A percentile compares a stretch with the other conserved stretches of the same genome.
phyloP scores from a whole-genome alignment of 2,329 filamentous ascomycete species.

The Cercospora berteroae region DNA sequence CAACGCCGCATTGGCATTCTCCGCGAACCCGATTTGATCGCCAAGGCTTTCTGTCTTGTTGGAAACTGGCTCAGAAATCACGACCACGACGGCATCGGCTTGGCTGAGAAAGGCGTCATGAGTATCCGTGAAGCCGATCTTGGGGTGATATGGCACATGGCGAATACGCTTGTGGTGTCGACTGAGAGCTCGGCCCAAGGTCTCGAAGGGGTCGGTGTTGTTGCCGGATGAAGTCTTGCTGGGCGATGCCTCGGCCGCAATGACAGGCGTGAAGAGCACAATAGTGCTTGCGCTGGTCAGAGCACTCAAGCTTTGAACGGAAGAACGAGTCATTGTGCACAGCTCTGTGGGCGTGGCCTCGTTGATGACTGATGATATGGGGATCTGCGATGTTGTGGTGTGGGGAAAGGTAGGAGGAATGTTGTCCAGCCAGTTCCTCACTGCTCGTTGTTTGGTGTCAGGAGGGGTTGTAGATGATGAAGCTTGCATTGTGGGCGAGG shows the following conservation, averaged over 20 bases:
- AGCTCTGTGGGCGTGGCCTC: not conserved
- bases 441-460: constrained; percentile 8
- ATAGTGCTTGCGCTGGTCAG: constrained; percentile 43
- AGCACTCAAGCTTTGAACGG: constrained; percentile 20
- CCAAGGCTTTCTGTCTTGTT: constrained; percentile 26
- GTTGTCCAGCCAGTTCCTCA: constrained; percentile 14
- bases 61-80: constrained; percentile 52
- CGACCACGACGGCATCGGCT: constrained; percentile 60
- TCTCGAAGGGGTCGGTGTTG: constrained; percentile 68
- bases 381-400: not conserved
- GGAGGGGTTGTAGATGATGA: constrained; percentile 5
- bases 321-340: constrained; percentile 24
- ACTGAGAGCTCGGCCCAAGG: constrained; percentile 63
- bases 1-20: constrained; percentile 19
- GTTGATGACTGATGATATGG: constrained; percentile 9
- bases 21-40: constrained; percentile 28
- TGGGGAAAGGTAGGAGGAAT: constrained; percentile 9
- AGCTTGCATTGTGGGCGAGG: constrained; percentile 1
- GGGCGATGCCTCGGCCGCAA: constrained; percentile 40
- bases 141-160: constrained; percentile 69
- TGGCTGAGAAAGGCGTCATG: constrained; percentile 63
- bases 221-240: constrained; percentile 37
- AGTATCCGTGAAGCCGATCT: constrained; percentile 61
- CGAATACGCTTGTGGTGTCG: constrained; percentile 60
- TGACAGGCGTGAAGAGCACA: constrained; percentile 47